Conservation (phyloP, 768 basidiomycete species). For the Tylopilus cervinicoccineus region DNA sequence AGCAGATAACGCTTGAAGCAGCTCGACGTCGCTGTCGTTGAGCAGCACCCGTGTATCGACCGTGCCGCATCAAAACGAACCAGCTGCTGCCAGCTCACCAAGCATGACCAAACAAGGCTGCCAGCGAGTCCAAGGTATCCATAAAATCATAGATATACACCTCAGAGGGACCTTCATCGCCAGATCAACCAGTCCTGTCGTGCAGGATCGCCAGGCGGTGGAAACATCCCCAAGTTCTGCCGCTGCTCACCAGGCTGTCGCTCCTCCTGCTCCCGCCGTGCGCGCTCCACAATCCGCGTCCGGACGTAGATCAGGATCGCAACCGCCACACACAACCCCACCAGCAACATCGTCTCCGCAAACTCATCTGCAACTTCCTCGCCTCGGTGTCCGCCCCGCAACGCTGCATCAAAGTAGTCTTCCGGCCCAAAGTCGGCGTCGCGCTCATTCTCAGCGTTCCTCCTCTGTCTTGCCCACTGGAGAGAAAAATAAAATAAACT, state of each 20-base stretch:
- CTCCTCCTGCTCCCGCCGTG: conserved; percentile 58
- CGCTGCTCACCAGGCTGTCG: conserved; percentile 33
- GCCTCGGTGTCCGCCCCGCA: conserved; percentile 56
- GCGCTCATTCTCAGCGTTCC: conserved; percentile 66
- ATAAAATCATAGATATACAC: conserved; percentile 7
- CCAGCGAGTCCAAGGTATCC: background rate
- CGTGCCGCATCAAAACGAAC: background rate
- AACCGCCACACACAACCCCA: conserved; percentile 67
- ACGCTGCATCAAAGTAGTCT: conserved; percentile 72
- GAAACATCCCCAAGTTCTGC: conserved; percentile 48
- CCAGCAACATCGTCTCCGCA: conserved; percentile 73
- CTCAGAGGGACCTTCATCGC: conserved; percentile 17
- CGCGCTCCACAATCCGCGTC: conserved; percentile 70
- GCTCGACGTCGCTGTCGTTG: conserved; percentile 12
- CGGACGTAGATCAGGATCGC: conserved; percentile 76
- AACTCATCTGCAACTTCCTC: conserved; percentile 70
- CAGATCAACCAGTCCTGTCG: conserved; percentile 64
- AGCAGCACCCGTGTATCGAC: conserved; percentile 5
- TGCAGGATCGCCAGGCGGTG: conserved; percentile 59
- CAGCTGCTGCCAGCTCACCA: conserved; percentile 10
- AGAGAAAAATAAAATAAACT: background rate
- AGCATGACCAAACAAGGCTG: too few relatives aligned
- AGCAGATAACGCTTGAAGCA: background rate
- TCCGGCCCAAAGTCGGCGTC: conserved; percentile 77
- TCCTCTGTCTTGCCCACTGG: conserved; percentile 79